A percentile compares a stretch with the other conserved stretches of the same genome.
phyloP scores from a whole-genome alignment of 2,329 filamentous ascomycete genomes.

The Orbilia blumenaviensis region DNA sequence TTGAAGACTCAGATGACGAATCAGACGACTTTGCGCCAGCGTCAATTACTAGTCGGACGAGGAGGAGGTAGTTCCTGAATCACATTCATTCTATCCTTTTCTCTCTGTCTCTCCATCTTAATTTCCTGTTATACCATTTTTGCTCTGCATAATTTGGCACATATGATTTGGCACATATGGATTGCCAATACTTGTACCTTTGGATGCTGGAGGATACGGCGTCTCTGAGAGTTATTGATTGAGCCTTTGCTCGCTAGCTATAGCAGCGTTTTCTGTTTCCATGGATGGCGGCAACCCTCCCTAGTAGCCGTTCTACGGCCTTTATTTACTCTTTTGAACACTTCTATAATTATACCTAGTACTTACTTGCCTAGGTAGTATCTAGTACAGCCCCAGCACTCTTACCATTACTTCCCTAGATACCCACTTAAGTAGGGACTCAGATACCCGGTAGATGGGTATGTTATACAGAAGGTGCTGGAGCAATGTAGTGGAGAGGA shows the following conservation, averaged over 20 bases:
- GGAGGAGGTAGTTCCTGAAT: constrained; percentile 5
- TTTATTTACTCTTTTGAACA: no score
- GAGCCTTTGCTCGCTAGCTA: background rate
- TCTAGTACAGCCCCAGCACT: background rate
- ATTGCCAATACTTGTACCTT: background rate
- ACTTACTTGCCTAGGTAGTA: no score
- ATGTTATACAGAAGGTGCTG: background rate
- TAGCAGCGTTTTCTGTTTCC: background rate
- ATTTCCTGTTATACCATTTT: background rate
- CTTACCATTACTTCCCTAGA: no score
- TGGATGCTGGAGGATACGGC: background rate
- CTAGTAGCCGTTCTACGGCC: no score
- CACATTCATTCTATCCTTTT: background rate
- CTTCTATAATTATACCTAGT: no score
- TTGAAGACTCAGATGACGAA: constrained; percentile 51
- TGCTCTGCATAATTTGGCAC: background rate
- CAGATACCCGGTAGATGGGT: background rate
- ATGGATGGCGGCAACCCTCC: background rate
- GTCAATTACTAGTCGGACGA: constrained; percentile 24
- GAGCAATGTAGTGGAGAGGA: background rate
- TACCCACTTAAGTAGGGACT: no score
- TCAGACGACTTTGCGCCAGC: constrained; percentile 53
- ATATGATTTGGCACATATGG: background rate
- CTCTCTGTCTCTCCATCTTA: background rate
- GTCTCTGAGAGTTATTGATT: background rate